Percentiles rank a stretch among this genome's conserved stretches.
phyloP scores from a whole-genome alignment of 2,329 filamentous ascomycete species.

The Fusarium mundagurra region DNA sequence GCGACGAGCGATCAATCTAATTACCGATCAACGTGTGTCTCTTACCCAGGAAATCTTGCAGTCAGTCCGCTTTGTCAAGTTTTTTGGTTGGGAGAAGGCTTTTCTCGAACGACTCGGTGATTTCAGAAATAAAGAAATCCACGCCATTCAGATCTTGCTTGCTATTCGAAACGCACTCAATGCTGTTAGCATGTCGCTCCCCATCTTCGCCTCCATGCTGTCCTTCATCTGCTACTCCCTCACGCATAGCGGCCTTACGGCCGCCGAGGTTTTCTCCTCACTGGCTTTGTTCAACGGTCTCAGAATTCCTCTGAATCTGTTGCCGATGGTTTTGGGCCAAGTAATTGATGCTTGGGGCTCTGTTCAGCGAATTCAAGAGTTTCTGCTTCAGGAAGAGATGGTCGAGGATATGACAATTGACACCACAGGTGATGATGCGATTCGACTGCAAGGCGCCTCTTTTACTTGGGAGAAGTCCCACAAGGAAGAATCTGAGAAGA shows the following conservation, averaged over 20 bases:
- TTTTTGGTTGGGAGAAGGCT: conserved; percentile 92
- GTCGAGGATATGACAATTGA: conserved; percentile 72
- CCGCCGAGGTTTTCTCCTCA: conserved; percentile 91
- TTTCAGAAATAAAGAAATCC: conserved; percentile 80
- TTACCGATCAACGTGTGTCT: conserved; percentile 91
- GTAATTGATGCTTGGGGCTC: conserved; percentile 91
- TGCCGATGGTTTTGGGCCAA: conserved; percentile 89
- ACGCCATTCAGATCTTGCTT: conserved; percentile 83
- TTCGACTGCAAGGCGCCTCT: conserved; percentile 75
- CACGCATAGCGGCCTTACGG: conserved; percentile 72
- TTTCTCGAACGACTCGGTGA: conserved; percentile 81
- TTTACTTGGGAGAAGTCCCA: conserved; percentile 89
- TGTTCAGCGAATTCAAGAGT: conserved; percentile 85
- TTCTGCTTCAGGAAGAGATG: conserved; percentile 85
- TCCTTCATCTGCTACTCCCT: conserved; percentile 86
- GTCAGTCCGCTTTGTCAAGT: conserved; percentile 94
- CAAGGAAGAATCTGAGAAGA: conserved; percentile 60
- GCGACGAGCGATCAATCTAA: conserved; percentile 85
- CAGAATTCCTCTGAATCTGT: conserved; percentile 86
- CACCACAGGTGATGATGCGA: conserved; percentile 70
- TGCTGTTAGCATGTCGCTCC: conserved; percentile 84
- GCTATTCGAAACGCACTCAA: conserved; percentile 87
- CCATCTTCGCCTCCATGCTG: conserved; percentile 94
- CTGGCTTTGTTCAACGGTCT: conserved; percentile 93
- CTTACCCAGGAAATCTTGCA: conserved; percentile 92